Conservation (phyloP, 2,329 filamentous ascomycete species). For the Bipolaris oryzae region DNA sequence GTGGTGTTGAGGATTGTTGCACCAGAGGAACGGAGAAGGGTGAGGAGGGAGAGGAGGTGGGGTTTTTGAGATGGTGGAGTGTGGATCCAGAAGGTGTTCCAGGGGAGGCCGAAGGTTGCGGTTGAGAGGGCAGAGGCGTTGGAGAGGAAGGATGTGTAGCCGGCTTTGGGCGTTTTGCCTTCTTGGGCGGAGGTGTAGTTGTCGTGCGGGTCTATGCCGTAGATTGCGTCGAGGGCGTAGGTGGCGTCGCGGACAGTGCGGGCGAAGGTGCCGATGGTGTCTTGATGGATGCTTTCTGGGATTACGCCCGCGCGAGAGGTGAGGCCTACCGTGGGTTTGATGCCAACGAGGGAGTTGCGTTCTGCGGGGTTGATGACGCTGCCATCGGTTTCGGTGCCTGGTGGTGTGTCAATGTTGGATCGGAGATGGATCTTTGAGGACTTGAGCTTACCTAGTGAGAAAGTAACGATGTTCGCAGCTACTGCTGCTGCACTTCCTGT, state of each 20-base stretch:
- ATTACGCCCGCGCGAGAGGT: slow-evolving; percentile 65
- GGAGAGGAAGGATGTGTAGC: slow-evolving; percentile 64
- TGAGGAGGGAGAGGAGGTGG: slow-evolving; percentile 58
- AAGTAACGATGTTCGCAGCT: slow-evolving; percentile 65
- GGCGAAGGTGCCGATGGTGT: slow-evolving; percentile 71
- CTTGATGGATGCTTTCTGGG: slow-evolving; percentile 70
- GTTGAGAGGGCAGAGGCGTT: slow-evolving; percentile 61
- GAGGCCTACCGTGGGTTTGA: slow-evolving; percentile 77
- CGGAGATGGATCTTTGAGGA: neutral
- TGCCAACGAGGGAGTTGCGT: slow-evolving; percentile 70
- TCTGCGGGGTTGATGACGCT: slow-evolving; percentile 72
- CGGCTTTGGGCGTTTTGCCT: slow-evolving; percentile 59
- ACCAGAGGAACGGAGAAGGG: slow-evolving; percentile 64
- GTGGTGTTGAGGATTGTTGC: slow-evolving; percentile 72
- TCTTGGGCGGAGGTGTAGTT: slow-evolving; percentile 68
- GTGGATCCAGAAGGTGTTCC: slow-evolving; percentile 72
- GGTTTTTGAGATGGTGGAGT: slow-evolving; percentile 62
- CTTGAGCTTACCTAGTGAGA: slow-evolving; percentile 63
- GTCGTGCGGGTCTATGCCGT: slow-evolving; percentile 66
- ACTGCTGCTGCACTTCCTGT: slow-evolving; percentile 71
- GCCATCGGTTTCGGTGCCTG: slow-evolving; percentile 71
- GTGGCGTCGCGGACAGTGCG: slow-evolving; percentile 72
- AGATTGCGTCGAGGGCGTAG: slow-evolving; percentile 70
- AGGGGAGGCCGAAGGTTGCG: slow-evolving; percentile 73
- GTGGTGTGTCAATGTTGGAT: neutral